A percentile compares a stretch with the other conserved stretches of the same genome.
phyloP scores from a whole-genome alignment of 164 flowering plant genomes.

The Nymphaea colorata region DNA sequence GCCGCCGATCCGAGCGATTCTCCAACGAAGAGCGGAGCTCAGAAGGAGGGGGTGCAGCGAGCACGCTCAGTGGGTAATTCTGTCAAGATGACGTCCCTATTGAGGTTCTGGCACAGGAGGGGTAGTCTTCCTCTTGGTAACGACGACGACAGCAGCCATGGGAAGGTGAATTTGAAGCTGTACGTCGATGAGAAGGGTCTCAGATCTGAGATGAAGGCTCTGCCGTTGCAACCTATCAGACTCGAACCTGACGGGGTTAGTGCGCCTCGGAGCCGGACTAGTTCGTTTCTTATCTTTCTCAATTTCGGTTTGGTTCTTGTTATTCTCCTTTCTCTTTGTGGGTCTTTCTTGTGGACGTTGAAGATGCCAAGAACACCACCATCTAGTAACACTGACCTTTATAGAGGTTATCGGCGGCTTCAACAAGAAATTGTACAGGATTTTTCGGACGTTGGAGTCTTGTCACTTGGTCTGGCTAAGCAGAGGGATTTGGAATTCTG shows the following conservation, averaged over 20 bases:
- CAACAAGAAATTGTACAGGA: constrained; percentile 78
- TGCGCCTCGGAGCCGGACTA: too few species aligned
- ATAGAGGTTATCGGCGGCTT: constrained; percentile 57
- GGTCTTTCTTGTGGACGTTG: constrained; percentile 89
- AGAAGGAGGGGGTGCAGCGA: not conserved
- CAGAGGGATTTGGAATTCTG: constrained; percentile 69
- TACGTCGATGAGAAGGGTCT: not conserved
- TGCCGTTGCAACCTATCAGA: not conserved
- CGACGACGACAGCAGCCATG: not conserved
- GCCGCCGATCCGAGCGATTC: not conserved
- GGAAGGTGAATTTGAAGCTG: not conserved
- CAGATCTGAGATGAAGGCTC: not conserved
- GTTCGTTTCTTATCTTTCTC: constrained; percentile 15
- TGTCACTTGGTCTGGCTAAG: constrained; percentile 55
- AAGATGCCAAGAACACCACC: constrained; percentile 32
- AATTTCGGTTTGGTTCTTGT: constrained; percentile 53
- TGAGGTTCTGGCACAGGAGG: not conserved
- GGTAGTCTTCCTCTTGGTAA: not conserved
- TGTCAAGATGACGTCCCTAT: not conserved
- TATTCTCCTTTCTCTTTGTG: constrained; percentile 60
- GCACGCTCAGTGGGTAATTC: not conserved
- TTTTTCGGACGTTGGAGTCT: constrained; percentile 67
- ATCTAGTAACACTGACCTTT: constrained; percentile 32
- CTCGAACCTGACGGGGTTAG: not conserved
- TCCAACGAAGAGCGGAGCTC: not conserved